Base-by-base conservation (phyloP, 208 protist genomes). In the Borovskyia barvae region DNA sequence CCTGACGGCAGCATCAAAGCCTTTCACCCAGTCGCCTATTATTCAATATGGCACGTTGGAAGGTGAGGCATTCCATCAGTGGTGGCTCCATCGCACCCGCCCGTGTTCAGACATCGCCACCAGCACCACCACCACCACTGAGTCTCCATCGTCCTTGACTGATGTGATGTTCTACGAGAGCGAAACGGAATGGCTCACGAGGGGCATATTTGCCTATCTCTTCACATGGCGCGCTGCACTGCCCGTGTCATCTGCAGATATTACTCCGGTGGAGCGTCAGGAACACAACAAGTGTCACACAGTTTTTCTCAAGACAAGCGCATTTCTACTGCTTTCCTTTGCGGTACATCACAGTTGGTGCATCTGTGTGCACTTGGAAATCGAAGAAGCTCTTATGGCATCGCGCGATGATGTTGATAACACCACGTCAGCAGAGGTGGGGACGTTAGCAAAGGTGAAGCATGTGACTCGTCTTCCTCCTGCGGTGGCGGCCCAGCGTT, bases 311-410 rank as follows among this genome's bases (percentile, higher is more conserved):
- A 70, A 63, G 25, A 70, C 54, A 0, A 70, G 43, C 47, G 45
- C 63, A 0, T 70, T 70, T 70, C 56, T 70, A 22, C 48, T 63
- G 28, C 53, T 70, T 6, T 24, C 63, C 8, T 70, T 70, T 36
- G 47, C 57, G 3, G 63, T 70, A 20, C 63, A 70, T n/a, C 54
- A 48, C 54, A 62, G 30, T 7, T 70, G 63, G 63, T 70, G 63
- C 19, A 24, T 28, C 14, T 20, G 50, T 20, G 29, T 70, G 2
- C 53, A 62, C 24, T 39, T 20, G n/a, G n/a, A 46, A 12, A 40
- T 70, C 0, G 33, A n/a, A n/a, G n/a, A n/a, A n/a, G n/a, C n/a
- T n/a, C n/a, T n/a, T n/a, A n/a, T n/a, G n/a, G n/a, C n/a, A n/a
- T n/a, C n/a, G n/a, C n/a, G n/a, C n/a, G n/a, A n/a, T n/a, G n/a